These are phyloP conservation scores for Ulota crispa DNA, from an alignment of 225 moss, liverwort and hornwort species.

Conservation along the genomic window DNA sequence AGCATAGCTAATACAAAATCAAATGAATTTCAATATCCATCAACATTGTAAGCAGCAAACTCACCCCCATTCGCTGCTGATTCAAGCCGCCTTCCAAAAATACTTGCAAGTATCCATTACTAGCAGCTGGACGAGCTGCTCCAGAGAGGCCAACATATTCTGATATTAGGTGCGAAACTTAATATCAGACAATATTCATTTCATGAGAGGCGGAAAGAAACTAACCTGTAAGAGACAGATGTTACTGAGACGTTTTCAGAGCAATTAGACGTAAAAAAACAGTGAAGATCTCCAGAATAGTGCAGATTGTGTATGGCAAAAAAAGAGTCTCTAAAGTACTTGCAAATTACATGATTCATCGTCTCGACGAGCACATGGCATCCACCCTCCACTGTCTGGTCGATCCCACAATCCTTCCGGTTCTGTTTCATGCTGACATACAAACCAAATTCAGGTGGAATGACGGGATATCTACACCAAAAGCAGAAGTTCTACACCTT, in stretches of 20 bases:
- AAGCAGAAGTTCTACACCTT: not conserved
- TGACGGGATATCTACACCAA: not conserved
- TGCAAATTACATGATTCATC: constrained; percentile 38
- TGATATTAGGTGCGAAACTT: constrained; percentile 6
- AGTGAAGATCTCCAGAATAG: not conserved
- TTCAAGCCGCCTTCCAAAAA: constrained; percentile 96
- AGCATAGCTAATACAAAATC: constrained; percentile 1
- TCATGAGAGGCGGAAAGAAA: not conserved
- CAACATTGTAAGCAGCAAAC: constrained; percentile 19
- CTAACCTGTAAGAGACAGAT: not conserved
- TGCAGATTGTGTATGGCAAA: not conserved
- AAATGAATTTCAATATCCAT: constrained; percentile 8
- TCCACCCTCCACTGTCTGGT: constrained; percentile 70
- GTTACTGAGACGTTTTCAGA: not conserved
- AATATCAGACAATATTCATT: not conserved
- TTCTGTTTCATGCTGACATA: constrained; percentile 59
- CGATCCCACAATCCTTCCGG: constrained; percentile 70
- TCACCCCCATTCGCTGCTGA: constrained; percentile 99
- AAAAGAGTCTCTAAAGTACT: not conserved
- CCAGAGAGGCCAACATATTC: constrained; percentile 30
- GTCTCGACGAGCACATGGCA: constrained; percentile 53
- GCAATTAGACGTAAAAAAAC: not conserved
- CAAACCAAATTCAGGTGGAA: constrained; percentile 24
- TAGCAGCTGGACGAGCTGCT: constrained; percentile 56
- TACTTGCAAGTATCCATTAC: constrained; percentile 86